Base-by-base conservation (phyloP, 805 yeast species). In the Kodamaea kaohsiungensis region DNA sequence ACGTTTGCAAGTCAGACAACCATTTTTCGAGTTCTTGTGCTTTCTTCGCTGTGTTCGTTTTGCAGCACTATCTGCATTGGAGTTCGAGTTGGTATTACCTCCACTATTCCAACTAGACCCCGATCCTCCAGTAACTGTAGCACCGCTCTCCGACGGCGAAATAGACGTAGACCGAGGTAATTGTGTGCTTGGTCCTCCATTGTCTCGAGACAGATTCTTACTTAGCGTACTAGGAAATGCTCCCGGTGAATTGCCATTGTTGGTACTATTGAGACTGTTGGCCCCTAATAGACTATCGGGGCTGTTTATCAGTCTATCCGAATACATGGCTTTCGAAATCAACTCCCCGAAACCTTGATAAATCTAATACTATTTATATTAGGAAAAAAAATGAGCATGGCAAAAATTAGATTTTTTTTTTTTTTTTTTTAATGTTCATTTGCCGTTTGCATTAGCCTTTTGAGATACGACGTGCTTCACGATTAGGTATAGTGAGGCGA, bases 1-100 rank as follows among this genome's bases (percentile, higher is more conserved):
- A 51, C 68, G 68, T 61, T 79, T 79, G 65, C 84, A 81, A 33
- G 79, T 77, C 17, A 75, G 68, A 56, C 85, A 81, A 5, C 85
- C 85, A 8, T 68, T 65, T 51, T 76, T 65, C 48, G 68, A 65
- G 58, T 65, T 65, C 49, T 59, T 61, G 56, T 65, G 69, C 37
- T 64, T 65, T 17, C 64, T 58, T 27, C 69, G 58, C 38, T 54
- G 56, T 18, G 48, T 35, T 12, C 51, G 51, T 46, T 49, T 52
- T 38, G 52, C 52, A 30, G 45, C 48, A 12, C 18, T 18, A 25
- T 46, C 45, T 30, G 35, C 35, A 30, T 8, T 9, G 35, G 35
- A 9, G 35, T 12, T 53, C 8, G 25, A 4, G 25, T 30, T 30
- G 35, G 5, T 12, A 4, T 2, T 2, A 16, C 42, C 42, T 7